Conservation (phyloP, 2,329 filamentous ascomycete species). For the Botrytis squamosa region DNA sequence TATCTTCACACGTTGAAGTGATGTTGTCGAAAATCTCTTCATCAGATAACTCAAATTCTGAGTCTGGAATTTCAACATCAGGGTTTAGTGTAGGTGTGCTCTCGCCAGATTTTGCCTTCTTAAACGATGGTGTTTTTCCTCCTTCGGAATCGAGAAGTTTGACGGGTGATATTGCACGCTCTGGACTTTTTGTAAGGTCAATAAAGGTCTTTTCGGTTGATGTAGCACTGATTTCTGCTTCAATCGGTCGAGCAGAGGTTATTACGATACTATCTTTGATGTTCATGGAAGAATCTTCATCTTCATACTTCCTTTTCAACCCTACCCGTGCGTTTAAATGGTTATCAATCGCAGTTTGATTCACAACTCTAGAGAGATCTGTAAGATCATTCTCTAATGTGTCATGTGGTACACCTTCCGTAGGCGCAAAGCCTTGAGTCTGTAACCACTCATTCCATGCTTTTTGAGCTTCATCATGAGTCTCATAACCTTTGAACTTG, state of each 20-base stretch:
- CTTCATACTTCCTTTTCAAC: not conserved
- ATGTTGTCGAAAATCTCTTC: not conserved
- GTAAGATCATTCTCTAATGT: not conserved
- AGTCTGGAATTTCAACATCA: constrained; percentile 7
- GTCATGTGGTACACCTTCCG: not conserved
- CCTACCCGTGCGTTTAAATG: not conserved
- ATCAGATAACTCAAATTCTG: constrained; percentile 5
- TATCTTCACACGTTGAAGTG: not conserved
- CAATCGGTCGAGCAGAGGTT: not conserved
- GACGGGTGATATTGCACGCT: not conserved
- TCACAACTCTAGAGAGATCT: not conserved
- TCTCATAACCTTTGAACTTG: constrained; percentile 24
- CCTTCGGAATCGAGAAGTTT: not conserved
- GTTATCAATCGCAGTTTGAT: not conserved
- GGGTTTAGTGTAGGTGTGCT: not conserved
- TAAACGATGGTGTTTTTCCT: not conserved
- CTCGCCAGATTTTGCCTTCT: constrained; percentile 2
- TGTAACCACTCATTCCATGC: constrained; percentile 26
- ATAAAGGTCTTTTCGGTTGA: not conserved
- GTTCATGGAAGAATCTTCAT: not conserved
- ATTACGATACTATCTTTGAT: not conserved
- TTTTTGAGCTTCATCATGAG: constrained; percentile 14
- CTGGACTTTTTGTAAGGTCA: not conserved
- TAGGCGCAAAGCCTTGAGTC: not conserved
- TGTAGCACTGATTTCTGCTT: not conserved